Evolutionary conservation across 768 basidiomycete genomes (phyloP).

Genomic region (Leucosporidium yakuticum): DNA sequence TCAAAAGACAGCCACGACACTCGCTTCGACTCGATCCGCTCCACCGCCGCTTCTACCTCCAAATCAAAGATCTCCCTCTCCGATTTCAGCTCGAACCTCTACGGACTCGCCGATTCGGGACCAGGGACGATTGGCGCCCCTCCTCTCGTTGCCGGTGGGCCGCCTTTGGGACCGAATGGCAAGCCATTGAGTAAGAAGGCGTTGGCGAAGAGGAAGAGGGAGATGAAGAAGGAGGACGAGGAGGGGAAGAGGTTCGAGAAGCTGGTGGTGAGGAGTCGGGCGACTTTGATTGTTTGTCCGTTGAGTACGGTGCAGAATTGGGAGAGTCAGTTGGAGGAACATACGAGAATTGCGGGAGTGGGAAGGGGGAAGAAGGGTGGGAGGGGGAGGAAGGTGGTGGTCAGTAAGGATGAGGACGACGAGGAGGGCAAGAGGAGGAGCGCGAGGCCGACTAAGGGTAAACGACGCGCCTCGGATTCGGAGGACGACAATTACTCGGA

Average conservation of each 20-base stretch:
- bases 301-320: conserved; percentile 95
- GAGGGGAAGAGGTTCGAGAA: conserved; percentile 62
- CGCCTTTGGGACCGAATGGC: background rate
- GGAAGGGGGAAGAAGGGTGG: too few relatives aligned
- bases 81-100: conserved; percentile 15
- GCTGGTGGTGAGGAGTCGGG: conserved; percentile 76
- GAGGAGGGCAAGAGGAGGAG: conserved; percentile 26
- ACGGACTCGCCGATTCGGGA: background rate
- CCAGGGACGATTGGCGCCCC: background rate
- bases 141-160: too few relatives aligned
- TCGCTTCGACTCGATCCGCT: conserved; percentile 23
- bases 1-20: conserved; percentile 52
- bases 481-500: background rate
- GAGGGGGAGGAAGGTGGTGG: conserved; percentile 11
- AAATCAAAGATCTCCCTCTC: background rate
- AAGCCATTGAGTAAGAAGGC: conserved; percentile 61
- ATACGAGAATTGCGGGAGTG: conserved; percentile 44
- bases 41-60: background rate
- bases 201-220: conserved; percentile 62
- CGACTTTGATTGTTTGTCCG: conserved; percentile 93
- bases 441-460: background rate
- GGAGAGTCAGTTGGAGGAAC: conserved; percentile 98
- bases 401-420: background rate
- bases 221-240: conserved; percentile 51
- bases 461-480: conserved; percentile 8